phyloP scores from a whole-genome alignment of 306 rosid species.

The Trifolium pratense region DNA sequence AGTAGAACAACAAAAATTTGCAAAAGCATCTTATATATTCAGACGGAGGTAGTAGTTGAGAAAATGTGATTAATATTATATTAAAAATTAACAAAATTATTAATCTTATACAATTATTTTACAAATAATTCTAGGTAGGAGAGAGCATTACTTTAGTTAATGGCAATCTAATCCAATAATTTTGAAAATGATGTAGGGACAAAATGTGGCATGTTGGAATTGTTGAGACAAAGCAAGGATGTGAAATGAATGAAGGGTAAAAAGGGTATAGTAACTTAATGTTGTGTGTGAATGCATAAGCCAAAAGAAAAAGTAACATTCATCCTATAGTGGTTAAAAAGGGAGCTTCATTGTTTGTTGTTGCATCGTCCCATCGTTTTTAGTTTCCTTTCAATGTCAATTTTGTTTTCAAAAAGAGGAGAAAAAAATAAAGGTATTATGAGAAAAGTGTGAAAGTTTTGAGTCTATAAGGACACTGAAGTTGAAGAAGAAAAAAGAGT shows the following conservation, averaged over 20 bases:
- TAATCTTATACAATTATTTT: too few relatives aligned
- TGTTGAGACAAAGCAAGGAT: slow-evolving; percentile 55
- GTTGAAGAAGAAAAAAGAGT: slow-evolving; percentile 18
- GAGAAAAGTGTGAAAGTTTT: slow-evolving; percentile 31
- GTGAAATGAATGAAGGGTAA: slow-evolving; percentile 38
- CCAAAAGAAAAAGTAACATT: slow-evolving; percentile 39
- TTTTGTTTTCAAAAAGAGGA: background rate
- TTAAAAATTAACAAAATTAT: too few relatives aligned
- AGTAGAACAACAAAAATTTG: too few relatives aligned
- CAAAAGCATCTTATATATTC: too few relatives aligned
- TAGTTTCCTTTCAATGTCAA: slow-evolving; percentile 15
- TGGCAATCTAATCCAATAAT: slow-evolving; percentile 45
- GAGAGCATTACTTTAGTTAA: background rate
- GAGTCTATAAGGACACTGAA: slow-evolving; percentile 48
- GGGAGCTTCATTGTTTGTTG: slow-evolving; percentile 31
- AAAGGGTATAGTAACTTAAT: background rate
- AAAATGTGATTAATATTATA: too few relatives aligned
- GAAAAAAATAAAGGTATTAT: background rate
- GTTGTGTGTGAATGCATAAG: slow-evolving; percentile 28
- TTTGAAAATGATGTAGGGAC: background rate
- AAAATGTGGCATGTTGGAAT: slow-evolving; percentile 57
- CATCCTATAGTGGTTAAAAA: slow-evolving; percentile 29
- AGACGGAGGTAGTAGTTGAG: too few relatives aligned
- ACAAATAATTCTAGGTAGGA: too few relatives aligned
- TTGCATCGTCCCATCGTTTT: slow-evolving; percentile 39